A percentile compares a stretch with the other conserved stretches of the same genome.
Evolutionary conservation across 1,284 basidiomycete species (phyloP).

Genomic region (Trichosporon sp.): DNA sequence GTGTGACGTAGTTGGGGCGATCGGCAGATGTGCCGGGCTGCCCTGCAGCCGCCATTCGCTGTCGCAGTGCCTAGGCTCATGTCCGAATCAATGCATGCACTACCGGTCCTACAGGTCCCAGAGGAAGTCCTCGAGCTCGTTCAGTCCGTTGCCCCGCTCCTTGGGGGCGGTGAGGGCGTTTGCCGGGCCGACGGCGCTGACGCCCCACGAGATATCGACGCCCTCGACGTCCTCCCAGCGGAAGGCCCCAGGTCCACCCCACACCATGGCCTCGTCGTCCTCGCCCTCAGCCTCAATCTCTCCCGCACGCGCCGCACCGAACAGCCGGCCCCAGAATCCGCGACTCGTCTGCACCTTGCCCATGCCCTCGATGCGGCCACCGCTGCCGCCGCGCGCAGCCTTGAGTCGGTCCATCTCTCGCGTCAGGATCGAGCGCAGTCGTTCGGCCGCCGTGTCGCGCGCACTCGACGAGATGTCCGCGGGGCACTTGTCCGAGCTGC

Average conservation of each 20-base stretch:
- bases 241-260: conserved; percentile 50
- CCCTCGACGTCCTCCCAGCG: conserved; percentile 55
- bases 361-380: conserved; percentile 54
- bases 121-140: conserved; percentile 45
- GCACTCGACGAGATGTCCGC: conserved; percentile 34
- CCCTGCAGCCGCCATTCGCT: neutral
- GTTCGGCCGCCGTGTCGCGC: conserved; percentile 40
- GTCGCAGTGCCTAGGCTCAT: neutral
- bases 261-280: conserved; percentile 36
- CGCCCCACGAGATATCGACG: conserved; percentile 49
- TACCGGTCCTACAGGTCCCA: conserved; percentile 33
- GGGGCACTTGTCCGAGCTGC: conserved; percentile 7
- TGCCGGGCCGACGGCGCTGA: conserved; percentile 39
- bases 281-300: conserved; percentile 16
- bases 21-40: neutral
- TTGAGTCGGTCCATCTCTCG: conserved; percentile 56
- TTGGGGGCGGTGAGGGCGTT: conserved; percentile 7
- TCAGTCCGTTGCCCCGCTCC: conserved; percentile 44
- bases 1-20: conserved; percentile 19
- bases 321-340: conserved; percentile 38
- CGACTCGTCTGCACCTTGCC: conserved; percentile 38
- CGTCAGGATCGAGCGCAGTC: conserved; percentile 48
- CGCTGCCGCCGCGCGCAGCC: conserved; percentile 40
- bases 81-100: conserved; percentile 10
- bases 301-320: conserved; percentile 29